Evolutionary conservation across 768 basidiomycete genomes (phyloP), one percentile per base, ranked within the genome.

Genomic region (Lyophyllum atratum): DNA sequence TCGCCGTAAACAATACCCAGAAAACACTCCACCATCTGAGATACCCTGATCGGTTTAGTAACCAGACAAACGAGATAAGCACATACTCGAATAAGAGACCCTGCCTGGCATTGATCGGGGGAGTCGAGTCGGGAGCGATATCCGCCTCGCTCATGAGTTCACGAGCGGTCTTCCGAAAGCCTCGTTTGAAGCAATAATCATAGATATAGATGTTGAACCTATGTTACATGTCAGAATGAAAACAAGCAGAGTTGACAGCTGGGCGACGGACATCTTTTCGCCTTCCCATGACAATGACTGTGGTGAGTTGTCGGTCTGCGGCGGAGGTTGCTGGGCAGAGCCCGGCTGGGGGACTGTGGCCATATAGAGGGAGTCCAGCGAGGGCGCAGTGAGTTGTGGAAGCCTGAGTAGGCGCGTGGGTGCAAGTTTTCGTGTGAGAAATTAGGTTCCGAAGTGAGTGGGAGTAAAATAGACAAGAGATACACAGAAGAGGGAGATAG

Each of bases 121-220:
- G 91, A 1, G 75, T 70, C 1, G 87, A 77, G 52, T 89, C 85
- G 3, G 74, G 65, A 0, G 84, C 71, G 28, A 92, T 81, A 0
- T 87, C 85, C 0, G 90, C 90, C 66, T 93, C 91, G 14, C 43
- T 40, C 63, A 84, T 72, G 43, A 93, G 81, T 65, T 90, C 84
- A 31, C 71, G 75, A 11, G 90, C 90, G 1, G 91, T 90, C 68
- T 86, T 89, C 64, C 70, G 74, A 63, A 85, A 93, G 52, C 90
- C 90, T 51, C 90, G 86, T 72, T 93, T 93, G 66, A 68, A 74
- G 74, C 91, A 92, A 66, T 93, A 93, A 75, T 93, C 91, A 67
- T 88, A 82, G 63, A 93, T 92, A 74, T 93, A 93, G 68, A 92
- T 90, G 73, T 92, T 92, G 71, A 92, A 92, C 90, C 90, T 92